Evolutionary conservation across 208 protist species (phyloP), one percentile per base, ranked within the genome.

Genomic region (Crithidia acanthocephali): DNA sequence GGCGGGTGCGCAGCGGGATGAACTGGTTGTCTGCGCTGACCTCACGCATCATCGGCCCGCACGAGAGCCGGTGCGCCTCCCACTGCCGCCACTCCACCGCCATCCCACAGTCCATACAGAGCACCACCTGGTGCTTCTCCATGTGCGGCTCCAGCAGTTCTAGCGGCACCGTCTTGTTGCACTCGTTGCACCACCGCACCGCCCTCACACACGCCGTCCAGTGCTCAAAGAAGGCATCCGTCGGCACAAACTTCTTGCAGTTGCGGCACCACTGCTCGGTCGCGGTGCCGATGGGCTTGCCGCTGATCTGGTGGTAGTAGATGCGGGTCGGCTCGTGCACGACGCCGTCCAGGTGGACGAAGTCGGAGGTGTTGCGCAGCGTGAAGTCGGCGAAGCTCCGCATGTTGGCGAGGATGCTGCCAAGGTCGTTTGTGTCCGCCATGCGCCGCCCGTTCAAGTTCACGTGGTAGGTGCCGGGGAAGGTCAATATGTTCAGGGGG

Each of bases 321-420:
- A 97, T 93, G 32, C 91, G 86, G 33, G 93, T 97, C 22, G 93
- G 89, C 69, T 97, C 93, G 74, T 97, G 93, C 62, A 95, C 84
- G 77, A 95, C 85, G 55, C 89, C 87, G 55, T 97, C 90, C n/a
- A 92, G 44, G 37, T 87, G 76, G 10, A 68, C 76, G 69, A 94
- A 89, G 68, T 95, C 90, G 20, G 80, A 79, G 5, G 80, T 85
- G 74, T 91, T 84, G 51, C 81, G 71, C n/a, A 94, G 68, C 2
- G 86, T 92, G 55, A 96, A 96, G 76, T 96, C 92, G 8, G 84
- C 67, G 48, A 92, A 93, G 60, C 53, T 68, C 50, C 88, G 85
- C 88, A 95, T 92, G 45, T 73, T 77, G n/a, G 92, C 83, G 35
- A 97, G 83, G 13, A 97, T 55, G 67, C 93, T 95, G 57, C 92